phyloP scores from a whole-genome alignment of 2,329 filamentous ascomycete species.

The Ceratocystis ficicola region DNA sequence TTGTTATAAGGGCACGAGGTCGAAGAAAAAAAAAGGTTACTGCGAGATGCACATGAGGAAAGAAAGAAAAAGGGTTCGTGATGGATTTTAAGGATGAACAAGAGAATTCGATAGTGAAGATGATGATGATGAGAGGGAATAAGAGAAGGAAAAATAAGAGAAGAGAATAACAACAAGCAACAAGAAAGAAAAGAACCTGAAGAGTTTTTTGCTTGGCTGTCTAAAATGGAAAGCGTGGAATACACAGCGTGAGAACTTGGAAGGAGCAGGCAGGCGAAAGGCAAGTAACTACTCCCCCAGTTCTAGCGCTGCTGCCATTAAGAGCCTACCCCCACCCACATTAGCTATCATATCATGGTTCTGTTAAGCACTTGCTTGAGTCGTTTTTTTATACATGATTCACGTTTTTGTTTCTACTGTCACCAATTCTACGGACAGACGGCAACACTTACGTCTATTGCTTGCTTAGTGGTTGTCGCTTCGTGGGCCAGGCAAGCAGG shows the following conservation, averaged over 20 bases:
- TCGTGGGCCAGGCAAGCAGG: not conserved
- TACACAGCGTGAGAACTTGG: not conserved
- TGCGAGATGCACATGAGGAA: slow-evolving; percentile 5
- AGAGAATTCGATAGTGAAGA: slow-evolving; percentile 4
- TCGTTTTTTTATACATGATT: not conserved
- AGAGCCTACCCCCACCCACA: not conserved
- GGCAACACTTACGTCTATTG: not conserved
- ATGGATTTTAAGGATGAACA: slow-evolving; percentile 6
- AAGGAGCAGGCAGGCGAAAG: not conserved
- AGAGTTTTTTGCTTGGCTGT: not conserved
- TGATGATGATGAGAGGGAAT: not conserved
- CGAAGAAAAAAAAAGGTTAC: not conserved
- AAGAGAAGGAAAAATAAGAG: not conserved
- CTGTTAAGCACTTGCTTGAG: not conserved
- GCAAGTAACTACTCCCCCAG: not conserved
- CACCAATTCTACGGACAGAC: not conserved
- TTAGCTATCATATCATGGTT: not conserved
- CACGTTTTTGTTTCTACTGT: not conserved
- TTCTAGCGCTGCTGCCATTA: not conserved
- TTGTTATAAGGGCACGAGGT: slow-evolving; percentile 1
- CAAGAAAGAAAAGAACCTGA: not conserved
- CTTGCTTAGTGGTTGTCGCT: not conserved
- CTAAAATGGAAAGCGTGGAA: slow-evolving; percentile 5
- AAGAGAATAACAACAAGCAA: not conserved
- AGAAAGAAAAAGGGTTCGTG: not conserved